Percentiles rank a stretch among this genome's conserved stretches.
phyloP scores from a whole-genome alignment of 176 grass and related monocot genomes.

The Bolboschoenus planiculmis region DNA sequence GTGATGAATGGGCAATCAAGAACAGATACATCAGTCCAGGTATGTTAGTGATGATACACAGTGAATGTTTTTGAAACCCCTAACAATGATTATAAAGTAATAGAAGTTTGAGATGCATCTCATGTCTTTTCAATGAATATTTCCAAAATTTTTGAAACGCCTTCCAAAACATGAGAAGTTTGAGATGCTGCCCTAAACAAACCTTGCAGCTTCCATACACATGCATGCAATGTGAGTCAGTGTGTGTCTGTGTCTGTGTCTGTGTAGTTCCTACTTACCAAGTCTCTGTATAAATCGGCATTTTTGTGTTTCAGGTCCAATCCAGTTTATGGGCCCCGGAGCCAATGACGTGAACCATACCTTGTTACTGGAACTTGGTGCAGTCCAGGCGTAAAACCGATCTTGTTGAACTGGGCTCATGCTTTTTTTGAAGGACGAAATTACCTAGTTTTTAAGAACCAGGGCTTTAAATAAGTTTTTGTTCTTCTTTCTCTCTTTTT shows the following conservation, averaged over 20 bases:
- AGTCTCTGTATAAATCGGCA: background rate
- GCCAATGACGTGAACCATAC: conserved; percentile 74
- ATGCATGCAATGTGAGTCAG: background rate
- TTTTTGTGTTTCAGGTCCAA: conserved; percentile 45
- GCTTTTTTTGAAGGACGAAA: background rate
- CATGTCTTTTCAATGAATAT: no score
- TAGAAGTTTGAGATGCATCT: background rate
- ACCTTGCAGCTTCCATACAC: background rate
- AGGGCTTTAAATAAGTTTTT: background rate
- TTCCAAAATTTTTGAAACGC: no score
- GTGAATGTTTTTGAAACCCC: background rate
- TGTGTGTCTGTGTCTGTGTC: no score
- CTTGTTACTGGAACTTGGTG: conserved; percentile 74
- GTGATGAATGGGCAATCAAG: conserved; percentile 82
- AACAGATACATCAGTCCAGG: conserved; percentile 97
- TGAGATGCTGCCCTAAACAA: background rate
- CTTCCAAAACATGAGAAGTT: no score
- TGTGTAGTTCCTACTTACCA: background rate
- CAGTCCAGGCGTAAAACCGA: conserved; percentile 33
- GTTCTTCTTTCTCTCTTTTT: background rate
- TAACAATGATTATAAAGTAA: background rate
- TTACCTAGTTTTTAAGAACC: conserved; percentile 10
- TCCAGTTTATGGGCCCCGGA: conserved; percentile 89
- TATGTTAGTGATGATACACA: conserved; percentile 15
- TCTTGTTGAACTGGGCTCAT: background rate